These are phyloP conservation scores for Calophaca sinica DNA, from an alignment of 306 rosid genomes.

Conservation along the genomic window DNA sequence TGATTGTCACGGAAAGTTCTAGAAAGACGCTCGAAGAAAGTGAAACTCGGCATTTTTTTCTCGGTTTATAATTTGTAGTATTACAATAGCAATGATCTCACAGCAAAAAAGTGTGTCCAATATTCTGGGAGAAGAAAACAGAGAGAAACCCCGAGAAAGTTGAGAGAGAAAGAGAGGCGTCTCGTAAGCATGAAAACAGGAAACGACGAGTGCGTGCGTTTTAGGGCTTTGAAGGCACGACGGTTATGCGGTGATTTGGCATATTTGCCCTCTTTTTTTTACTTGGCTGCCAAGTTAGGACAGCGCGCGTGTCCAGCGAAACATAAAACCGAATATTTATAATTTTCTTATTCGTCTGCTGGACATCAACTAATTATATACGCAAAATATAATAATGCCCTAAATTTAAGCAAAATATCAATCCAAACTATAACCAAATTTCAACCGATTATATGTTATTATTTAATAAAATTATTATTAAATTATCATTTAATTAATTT, in stretches of 20 bases:
- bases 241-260: neutral
- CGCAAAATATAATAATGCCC: no score
- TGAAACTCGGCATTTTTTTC: constrained; percentile 54
- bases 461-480: no score
- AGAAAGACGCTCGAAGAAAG: constrained; percentile 58
- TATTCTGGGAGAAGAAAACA: constrained; percentile 23
- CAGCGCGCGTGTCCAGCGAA: constrained; percentile 38
- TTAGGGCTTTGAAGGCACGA: constrained; percentile 2
- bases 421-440: no score
- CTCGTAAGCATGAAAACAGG: constrained; percentile 22
- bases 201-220: constrained; percentile 1
- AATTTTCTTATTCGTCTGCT: no score
- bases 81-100: neutral
- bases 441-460: no score
- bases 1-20: constrained; percentile 58
- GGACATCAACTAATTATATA: no score
- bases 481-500: no score
- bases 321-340: no score
- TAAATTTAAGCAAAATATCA: no score
- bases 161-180: neutral
- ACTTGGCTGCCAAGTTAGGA: constrained; percentile 60
- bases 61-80: no score
- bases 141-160: neutral
- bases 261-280: constrained; percentile 35
- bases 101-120: constrained; percentile 28